Conservation (phyloP, 352 stramenopile species). For the Pythium folliculosum region DNA sequence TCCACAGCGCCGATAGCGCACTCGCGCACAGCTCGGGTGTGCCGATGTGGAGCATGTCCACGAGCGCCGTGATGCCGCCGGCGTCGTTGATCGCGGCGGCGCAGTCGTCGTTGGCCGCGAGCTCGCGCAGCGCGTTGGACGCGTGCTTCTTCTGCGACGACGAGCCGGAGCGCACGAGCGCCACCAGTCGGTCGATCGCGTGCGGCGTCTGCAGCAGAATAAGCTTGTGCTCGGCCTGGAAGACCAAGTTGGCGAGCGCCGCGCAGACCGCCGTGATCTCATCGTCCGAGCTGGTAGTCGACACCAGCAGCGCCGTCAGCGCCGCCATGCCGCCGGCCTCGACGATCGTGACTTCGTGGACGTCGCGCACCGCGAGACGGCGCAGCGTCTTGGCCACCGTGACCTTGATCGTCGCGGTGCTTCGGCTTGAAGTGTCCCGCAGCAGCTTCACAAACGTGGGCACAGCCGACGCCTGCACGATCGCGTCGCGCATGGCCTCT, state of each 20-base stretch:
- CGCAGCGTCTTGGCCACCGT: constrained; percentile 5
- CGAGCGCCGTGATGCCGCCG: constrained; percentile 9
- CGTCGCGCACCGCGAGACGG: constrained; percentile 5
- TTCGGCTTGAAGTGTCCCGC: too few relatives aligned
- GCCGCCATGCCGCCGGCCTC: constrained; percentile 1
- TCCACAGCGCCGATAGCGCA: constrained; percentile 14
- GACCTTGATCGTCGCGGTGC: neutral
- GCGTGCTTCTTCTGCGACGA: constrained; percentile 15
- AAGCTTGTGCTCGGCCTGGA: constrained; percentile 15
- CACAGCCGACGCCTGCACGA: neutral
- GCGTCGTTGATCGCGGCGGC: neutral
- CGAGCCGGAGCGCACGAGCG: neutral
- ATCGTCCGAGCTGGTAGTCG: neutral
- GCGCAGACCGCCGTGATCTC: constrained; percentile 7
- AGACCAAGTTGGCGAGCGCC: constrained; percentile 11
- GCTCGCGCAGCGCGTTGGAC: constrained; percentile 4
- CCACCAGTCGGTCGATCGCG: neutral
- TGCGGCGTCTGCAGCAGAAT: neutral
- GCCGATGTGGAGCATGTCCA: constrained; percentile 15
- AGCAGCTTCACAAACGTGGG: neutral
- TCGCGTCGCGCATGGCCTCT: neutral
- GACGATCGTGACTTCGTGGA: constrained; percentile 13
- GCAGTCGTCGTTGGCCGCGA: constrained; percentile 13
- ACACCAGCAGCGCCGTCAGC: neutral
- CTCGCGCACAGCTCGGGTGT: constrained; percentile 5